Percentiles rank a stretch among this genome's conserved stretches.
These are phyloP conservation scores for Lathyrus aphaca DNA, from an alignment of 306 rosid genomes.

Conservation along the genomic window DNA sequence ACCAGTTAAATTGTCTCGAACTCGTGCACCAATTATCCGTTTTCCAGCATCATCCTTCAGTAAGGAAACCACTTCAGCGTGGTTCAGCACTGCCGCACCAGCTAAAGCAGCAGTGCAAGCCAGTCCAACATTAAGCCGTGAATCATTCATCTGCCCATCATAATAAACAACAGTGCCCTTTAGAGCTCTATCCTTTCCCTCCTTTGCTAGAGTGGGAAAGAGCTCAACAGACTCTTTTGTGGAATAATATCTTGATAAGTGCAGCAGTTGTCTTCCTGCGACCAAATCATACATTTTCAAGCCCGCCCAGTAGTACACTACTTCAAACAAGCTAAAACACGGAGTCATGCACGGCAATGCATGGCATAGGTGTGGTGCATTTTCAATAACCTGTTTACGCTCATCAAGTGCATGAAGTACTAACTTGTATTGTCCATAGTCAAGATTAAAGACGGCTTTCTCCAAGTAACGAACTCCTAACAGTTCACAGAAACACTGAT, in stretches of 20 bases:
- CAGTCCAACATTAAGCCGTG: conserved; percentile 90
- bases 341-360: conserved; percentile 99
- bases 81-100: conserved; percentile 98
- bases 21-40: conserved; percentile 80
- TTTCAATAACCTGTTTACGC: conserved; percentile 89
- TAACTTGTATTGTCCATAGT: conserved; percentile 92
- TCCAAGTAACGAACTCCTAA: conserved; percentile 96
- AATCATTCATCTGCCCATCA: conserved; percentile 99
- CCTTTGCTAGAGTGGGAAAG: conserved; percentile 86
- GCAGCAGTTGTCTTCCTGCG: conserved; percentile 80
- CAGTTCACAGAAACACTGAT: conserved; percentile 33
- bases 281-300: conserved; percentile 97
- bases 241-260: conserved; percentile 92
- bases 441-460: conserved; percentile 93
- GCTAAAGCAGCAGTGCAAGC: conserved; percentile 95
- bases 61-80: conserved; percentile 83
- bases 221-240: conserved; percentile 84
- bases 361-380: conserved; percentile 98
- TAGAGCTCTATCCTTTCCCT: conserved; percentile 67
- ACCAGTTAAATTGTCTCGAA: conserved; percentile 89
- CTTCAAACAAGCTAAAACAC: conserved; percentile 94
- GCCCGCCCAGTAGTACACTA: conserved; percentile 87
- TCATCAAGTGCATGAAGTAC: conserved; percentile 98
- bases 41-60: conserved; percentile 76
- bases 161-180: conserved; percentile 96